Conservation (phyloP, 2,329 filamentous ascomycete species). For the Botrytis tulipae region DNA sequence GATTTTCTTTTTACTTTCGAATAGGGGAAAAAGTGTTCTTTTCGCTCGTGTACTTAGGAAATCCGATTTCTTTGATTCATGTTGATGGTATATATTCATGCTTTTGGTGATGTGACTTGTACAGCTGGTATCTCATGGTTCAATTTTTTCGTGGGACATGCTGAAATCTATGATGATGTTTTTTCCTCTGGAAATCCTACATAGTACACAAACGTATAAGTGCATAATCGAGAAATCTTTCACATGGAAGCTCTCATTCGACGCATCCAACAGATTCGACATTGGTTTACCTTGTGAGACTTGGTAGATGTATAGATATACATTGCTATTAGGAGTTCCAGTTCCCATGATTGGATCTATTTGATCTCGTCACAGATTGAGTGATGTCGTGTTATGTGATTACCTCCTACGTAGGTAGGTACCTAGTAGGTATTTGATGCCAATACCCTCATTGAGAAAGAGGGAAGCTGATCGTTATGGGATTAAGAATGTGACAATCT, state of each 20-base stretch:
- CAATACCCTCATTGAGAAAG: background rate
- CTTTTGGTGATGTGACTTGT: background rate
- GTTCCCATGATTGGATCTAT: background rate
- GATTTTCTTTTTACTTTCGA: conserved; percentile 12
- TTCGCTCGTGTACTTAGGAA: conserved; percentile 15
- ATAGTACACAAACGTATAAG: background rate
- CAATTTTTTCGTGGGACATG: background rate
- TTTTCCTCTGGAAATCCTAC: background rate
- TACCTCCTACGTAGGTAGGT: fast-evolving
- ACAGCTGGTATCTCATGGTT: background rate
- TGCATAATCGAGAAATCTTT: background rate
- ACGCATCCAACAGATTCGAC: background rate
- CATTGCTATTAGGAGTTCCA: background rate
- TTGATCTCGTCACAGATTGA: background rate
- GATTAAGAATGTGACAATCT: background rate
- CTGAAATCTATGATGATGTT: background rate
- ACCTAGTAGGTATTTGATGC: background rate
- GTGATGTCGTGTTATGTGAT: background rate
- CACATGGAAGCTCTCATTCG: background rate
- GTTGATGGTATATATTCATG: background rate
- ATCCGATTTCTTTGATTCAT: background rate
- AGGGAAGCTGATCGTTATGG: background rate
- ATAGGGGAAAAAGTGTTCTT: conserved; percentile 4
- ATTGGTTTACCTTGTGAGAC: background rate
- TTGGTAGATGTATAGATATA: background rate